Evolutionary conservation across 1,284 basidiomycete species (phyloP).

Genomic region (Microbotryomycetes sp.): DNA sequence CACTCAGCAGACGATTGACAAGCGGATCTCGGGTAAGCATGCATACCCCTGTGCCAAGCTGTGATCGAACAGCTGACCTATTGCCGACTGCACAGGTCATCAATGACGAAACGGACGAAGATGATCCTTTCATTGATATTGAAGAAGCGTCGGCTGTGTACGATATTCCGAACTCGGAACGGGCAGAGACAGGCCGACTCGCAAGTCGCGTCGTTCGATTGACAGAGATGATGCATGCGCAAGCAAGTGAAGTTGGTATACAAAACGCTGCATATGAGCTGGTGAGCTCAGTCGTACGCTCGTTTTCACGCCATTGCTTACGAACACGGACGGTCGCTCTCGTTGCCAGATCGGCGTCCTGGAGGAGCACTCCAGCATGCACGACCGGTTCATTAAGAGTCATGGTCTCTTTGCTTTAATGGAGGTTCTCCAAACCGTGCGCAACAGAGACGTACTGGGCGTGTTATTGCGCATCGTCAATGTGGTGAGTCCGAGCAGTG

Average conservation of each 20-base stretch:
- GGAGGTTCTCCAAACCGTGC: conserved; percentile 77
- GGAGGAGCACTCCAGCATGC: conserved; percentile 78
- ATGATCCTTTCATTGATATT: conserved; percentile 74
- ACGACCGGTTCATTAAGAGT: conserved; percentile 75
- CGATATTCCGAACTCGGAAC: too few relatives aligned
- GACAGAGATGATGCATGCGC: conserved; percentile 31
- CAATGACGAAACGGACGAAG: conserved; percentile 74
- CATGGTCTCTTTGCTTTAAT: conserved; percentile 92
- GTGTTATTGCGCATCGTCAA: conserved; percentile 85
- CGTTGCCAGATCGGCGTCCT: conserved; percentile 62
- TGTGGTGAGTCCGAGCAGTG: conserved; percentile 52
- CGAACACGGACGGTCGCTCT: neutral
- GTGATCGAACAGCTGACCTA: neutral
- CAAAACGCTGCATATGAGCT: conserved; percentile 80
- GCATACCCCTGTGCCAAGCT: neutral
- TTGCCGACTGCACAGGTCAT: conserved; percentile 58
- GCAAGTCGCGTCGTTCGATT: neutral
- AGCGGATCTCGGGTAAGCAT: conserved; percentile 72
- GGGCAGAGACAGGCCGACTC: neutral
- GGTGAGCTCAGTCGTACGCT: conserved; percentile 49
- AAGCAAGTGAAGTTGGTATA: conserved; percentile 68
- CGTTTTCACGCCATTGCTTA: neutral
- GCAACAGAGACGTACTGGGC: conserved; percentile 69
- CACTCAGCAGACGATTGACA: conserved; percentile 74
- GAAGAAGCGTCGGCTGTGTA: conserved; percentile 13